Evolutionary conservation across 2,329 filamentous ascomycete species (phyloP).

Genomic region (Cordyceps fumosorosea): DNA sequence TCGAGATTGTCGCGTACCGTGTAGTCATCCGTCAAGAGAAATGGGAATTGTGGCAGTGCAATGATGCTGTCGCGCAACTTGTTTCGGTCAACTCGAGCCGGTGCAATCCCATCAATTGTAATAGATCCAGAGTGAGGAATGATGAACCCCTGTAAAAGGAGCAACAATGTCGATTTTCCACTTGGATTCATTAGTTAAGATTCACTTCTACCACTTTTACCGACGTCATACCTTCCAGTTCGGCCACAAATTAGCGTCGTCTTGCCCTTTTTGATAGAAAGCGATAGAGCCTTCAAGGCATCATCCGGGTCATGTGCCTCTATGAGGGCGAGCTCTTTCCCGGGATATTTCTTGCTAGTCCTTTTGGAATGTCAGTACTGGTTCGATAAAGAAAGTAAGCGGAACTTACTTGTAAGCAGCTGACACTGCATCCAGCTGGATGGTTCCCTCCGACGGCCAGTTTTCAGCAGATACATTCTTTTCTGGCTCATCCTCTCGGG

Average conservation of each 20-base stretch:
- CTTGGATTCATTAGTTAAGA: neutral
- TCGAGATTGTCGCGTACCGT: conserved; percentile 7
- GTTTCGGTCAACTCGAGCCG: neutral
- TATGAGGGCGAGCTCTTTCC: neutral
- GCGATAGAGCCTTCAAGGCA: neutral
- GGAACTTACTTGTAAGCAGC: neutral
- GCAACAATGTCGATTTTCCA: conserved; percentile 3
- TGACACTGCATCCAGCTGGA: neutral
- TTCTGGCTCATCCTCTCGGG: neutral
- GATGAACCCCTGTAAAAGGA: conserved; percentile 4
- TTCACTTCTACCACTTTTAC: neutral
- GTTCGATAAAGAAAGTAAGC: neutral
- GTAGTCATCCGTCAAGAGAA: conserved; percentile 5
- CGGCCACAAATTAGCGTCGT: neutral
- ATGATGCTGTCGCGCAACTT: neutral
- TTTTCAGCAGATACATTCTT: neutral
- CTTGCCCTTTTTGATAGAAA: neutral
- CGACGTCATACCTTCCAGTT: conserved; percentile 1
- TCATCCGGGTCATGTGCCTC: neutral
- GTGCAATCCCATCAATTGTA: neutral
- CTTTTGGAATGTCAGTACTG: neutral
- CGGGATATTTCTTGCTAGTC: neutral
- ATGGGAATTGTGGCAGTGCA: neutral
- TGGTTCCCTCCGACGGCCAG: neutral
- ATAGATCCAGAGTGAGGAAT: neutral